Evolutionary conservation across 1,284 basidiomycete species (phyloP).

Genomic region (Trametes sp.): DNA sequence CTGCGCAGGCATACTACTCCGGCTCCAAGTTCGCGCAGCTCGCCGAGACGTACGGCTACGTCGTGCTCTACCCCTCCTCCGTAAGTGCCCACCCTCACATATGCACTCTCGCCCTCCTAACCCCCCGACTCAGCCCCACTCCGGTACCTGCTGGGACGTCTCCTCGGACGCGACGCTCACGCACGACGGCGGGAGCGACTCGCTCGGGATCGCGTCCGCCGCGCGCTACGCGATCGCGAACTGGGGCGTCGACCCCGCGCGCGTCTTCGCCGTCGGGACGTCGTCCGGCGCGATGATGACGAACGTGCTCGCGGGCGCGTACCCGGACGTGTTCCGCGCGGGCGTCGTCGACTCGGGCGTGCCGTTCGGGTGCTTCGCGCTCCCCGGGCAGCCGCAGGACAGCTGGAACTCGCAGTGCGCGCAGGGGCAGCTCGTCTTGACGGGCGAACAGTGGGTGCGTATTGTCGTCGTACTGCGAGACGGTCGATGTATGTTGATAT

Average conservation of each 20-base stretch:
- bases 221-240: slow-evolving; percentile 58
- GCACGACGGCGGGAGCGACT: slow-evolving; percentile 62
- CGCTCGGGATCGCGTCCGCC: slow-evolving; percentile 56
- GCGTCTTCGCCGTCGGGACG: slow-evolving; percentile 58
- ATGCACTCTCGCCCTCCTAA: background rate
- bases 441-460: slow-evolving; percentile 55
- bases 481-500: too few relatives aligned
- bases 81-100: slow-evolving; percentile 52
- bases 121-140: slow-evolving; percentile 44
- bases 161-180: slow-evolving; percentile 56
- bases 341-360: slow-evolving; percentile 60
- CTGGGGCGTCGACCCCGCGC: slow-evolving; percentile 52
- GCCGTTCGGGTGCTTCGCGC: slow-evolving; percentile 62
- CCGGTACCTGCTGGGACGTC: slow-evolving; percentile 64
- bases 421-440: slow-evolving; percentile 51
- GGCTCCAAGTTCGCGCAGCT: slow-evolving; percentile 21
- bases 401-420: slow-evolving; percentile 55
- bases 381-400: slow-evolving; percentile 43
- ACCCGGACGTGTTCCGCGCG: slow-evolving; percentile 61
- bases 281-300: slow-evolving; percentile 71
- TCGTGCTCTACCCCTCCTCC: slow-evolving; percentile 56
- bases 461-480: background rate
- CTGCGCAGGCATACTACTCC: slow-evolving; percentile 17
- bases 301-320: slow-evolving; percentile 59
- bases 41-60: slow-evolving; percentile 34